Evolutionary conservation across 345 rosid genomes (phyloP), one percentile per base, ranked within the genome.

Genomic region (Heritiera fomes): DNA sequence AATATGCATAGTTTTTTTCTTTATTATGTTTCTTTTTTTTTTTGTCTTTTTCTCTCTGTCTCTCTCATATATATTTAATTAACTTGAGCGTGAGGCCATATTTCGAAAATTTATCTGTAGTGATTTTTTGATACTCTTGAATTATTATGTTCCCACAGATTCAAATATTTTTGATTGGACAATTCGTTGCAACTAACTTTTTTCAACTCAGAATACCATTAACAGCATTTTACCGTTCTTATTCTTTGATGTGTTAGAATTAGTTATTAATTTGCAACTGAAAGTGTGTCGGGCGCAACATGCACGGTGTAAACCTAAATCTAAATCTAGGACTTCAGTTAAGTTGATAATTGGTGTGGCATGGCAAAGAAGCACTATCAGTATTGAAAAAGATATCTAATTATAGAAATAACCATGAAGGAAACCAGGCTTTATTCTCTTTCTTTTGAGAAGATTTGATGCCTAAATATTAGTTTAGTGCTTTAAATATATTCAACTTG

Each of bases 401-500:
- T 47, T 70, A 41, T 9, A 18, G 72, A 67, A 67, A n/a, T 41
- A 67, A 20, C 7, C 53, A 67, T n/a, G 17, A 43, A 67, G 72
- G 15, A 41, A 20, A 18, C 8, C 20, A 71, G 75, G 60, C 13
- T 71, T 71, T 71, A 71, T 71, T 71, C 62, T 64, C 49, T 50
- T 73, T 11, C 68, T 66, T 2, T 67, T 2, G 50, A 58, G 80
- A 81, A 45, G 70, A 75, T 75, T 75, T 20, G 78, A 82, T 78
- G 55, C 75, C 20, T 38, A 63, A 62, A 65, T 60, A 77, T 32
- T 71, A 49, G 77, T 18, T 55, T 62, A 56, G 65, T 43, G 67
- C 64, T 78, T 82, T 82, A 34, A 78, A 74, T 74, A 75, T 74
- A 76, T 67, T 68, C 79, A 78, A 75, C 66, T 82, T 82, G 81